Evolutionary conservation across 2,329 filamentous ascomycete species (phyloP).

Genomic region (Arthroderma sp.): DNA sequence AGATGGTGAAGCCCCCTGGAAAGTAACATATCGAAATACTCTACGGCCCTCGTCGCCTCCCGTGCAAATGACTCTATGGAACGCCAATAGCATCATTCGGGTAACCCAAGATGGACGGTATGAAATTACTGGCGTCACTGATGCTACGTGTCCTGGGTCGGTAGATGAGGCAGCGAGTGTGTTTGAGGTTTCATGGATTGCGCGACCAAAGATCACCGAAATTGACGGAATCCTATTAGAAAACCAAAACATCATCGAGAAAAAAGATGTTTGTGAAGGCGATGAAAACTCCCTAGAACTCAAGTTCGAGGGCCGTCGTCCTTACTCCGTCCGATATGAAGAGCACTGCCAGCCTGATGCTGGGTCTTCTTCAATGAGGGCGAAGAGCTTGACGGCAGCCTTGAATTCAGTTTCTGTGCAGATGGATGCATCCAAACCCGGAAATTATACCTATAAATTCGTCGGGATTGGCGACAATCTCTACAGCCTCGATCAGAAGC

Average conservation of each 20-base stretch:
- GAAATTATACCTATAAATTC: constrained; percentile 77
- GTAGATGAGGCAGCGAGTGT: constrained; percentile 59
- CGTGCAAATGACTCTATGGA: constrained; percentile 36
- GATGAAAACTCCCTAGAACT: constrained; percentile 85
- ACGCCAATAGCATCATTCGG: constrained; percentile 55
- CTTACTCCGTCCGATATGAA: constrained; percentile 72
- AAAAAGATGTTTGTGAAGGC: constrained; percentile 81
- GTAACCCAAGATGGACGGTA: constrained; percentile 61
- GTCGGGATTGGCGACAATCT: constrained; percentile 69
- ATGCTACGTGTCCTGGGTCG: constrained; percentile 68
- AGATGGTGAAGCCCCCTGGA: constrained; percentile 77
- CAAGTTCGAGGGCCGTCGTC: constrained; percentile 63
- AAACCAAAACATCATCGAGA: constrained; percentile 47
- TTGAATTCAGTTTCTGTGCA: constrained; percentile 63
- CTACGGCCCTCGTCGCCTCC: constrained; percentile 38
- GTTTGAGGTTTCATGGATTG: constrained; percentile 77
- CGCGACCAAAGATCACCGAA: constrained; percentile 59
- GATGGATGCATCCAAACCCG: constrained; percentile 74
- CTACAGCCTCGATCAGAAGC: constrained; percentile 60
- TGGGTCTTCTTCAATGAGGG: constrained; percentile 51
- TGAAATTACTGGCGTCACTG: constrained; percentile 62
- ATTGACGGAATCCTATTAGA: constrained; percentile 38
- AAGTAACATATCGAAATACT: constrained; percentile 58
- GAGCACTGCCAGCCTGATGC: constrained; percentile 56
- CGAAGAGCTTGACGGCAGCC: constrained; percentile 63